Evolutionary conservation across 768 basidiomycete species (phyloP), one percentile per base, ranked within the genome.

Genomic region (Lentinula detonsa): DNA sequence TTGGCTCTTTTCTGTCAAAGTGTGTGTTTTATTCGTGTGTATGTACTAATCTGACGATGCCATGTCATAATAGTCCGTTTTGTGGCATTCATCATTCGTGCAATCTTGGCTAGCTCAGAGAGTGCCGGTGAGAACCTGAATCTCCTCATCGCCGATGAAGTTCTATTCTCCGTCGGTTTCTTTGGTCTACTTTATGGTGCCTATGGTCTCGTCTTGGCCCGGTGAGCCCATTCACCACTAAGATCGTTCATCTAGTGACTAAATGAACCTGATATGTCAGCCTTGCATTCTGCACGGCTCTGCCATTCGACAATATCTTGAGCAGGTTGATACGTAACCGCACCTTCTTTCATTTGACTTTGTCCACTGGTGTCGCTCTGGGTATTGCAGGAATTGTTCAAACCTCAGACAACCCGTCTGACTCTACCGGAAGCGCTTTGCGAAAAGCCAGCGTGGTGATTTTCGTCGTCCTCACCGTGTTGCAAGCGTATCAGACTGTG

Each of bases 161-260:
- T 78, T 4, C 67, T 80, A 10, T 75, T 75, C 34, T 71, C 74
- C 1, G 72, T 76, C 23, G 79, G 79, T 5, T 81, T 76, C 65
- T 74, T 78, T 50, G 75, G 74, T 18, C 64, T 81, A 5, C 64
- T 81, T n/a, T 77, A 74, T 57, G 74, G 77, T 1, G 70, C 76
- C 0, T 80, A 78, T 57, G 75, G 71, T 0, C 70, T 80, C 1
- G 74, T 78, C 5, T 61, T 77, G 16, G 77, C 80, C 59, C 68
- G 77, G 80, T 80, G 57, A 49, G 69, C n/a, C 35, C 5, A 28
- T 18, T 39, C 33, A 28, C 11, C 6, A 21, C 23, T 28, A 4
- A 7, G 4, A 9, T 49, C 48, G 11, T 23, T 3, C 10, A 8
- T 23, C 8, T 2, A 23, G 4, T 15, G 9, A 16, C 21, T 49